These are phyloP conservation scores for Fomitopsis palustris DNA, from an alignment of 1,284 basidiomycete species.

Conservation along the genomic window DNA sequence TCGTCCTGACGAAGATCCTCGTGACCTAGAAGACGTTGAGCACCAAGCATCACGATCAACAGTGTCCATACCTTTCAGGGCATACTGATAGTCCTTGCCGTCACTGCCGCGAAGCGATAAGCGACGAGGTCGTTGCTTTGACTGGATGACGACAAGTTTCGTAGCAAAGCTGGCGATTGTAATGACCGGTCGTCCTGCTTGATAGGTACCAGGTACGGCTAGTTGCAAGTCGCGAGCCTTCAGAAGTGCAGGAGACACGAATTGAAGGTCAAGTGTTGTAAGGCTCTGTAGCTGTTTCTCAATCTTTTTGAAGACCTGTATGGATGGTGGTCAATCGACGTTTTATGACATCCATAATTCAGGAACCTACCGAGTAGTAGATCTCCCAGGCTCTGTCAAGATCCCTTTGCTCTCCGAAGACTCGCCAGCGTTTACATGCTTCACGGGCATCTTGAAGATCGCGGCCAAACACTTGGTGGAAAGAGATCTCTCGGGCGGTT, in stretches of 20 bases:
- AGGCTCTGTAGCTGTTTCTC: constrained; percentile 92
- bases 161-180: constrained; percentile 83
- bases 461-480: constrained; percentile 91
- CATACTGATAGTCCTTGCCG: constrained; percentile 91
- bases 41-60: neutral
- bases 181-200: constrained; percentile 84
- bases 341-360: neutral
- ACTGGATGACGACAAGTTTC: constrained; percentile 90
- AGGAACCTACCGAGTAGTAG: constrained; percentile 77
- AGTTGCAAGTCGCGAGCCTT: constrained; percentile 89
- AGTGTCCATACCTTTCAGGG: constrained; percentile 77
- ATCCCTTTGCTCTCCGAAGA: constrained; percentile 86
- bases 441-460: constrained; percentile 95
- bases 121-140: constrained; percentile 96
- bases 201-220: constrained; percentile 96
- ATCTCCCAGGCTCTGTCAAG: constrained; percentile 99
- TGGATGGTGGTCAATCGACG: neutral
- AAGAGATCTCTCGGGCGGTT: constrained; percentile 94
- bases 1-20: constrained; percentile 99
- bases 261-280: constrained; percentile 93
- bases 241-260: constrained; percentile 92
- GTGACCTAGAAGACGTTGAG: constrained; percentile 13
- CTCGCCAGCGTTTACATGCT: constrained; percentile 84
- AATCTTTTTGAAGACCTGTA: constrained; percentile 92
- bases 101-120: constrained; percentile 90